A percentile compares a stretch with the other conserved stretches of the same genome.
phyloP scores from a whole-genome alignment of 208 protist species.

The Leishmania guyanensis region DNA sequence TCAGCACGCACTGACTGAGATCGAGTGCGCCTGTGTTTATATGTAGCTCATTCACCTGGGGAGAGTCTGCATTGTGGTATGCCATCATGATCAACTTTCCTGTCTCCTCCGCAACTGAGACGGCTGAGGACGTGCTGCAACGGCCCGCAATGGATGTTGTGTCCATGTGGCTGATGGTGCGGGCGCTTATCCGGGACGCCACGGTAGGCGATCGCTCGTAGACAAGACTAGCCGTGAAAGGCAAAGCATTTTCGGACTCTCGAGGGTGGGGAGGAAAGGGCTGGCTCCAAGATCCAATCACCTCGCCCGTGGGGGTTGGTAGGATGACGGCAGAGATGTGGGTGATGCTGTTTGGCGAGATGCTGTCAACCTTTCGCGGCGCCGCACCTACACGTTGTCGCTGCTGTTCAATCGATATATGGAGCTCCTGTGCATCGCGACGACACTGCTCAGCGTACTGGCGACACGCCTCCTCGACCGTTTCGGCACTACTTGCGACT shows the following conservation, averaged over 20 bases:
- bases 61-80: background rate
- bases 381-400: background rate
- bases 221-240: background rate
- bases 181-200: background rate
- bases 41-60: background rate
- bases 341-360: background rate
- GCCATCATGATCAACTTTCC: background rate
- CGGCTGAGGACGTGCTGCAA: background rate
- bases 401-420: background rate
- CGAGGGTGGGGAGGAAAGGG: background rate
- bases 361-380: background rate
- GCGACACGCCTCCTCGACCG: background rate
- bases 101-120: background rate
- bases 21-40: background rate
- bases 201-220: background rate
- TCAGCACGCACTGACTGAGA: background rate
- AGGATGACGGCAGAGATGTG: background rate
- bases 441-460: slow-evolving; percentile 1
- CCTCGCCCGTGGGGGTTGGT: background rate
- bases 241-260: background rate
- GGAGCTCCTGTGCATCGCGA: background rate
- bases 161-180: background rate
- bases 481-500: background rate
- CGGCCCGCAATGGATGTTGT: background rate
- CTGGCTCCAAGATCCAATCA: background rate